Evolutionary conservation across 2,329 filamentous ascomycete species (phyloP).

Genomic region (Penicillium sp.): DNA sequence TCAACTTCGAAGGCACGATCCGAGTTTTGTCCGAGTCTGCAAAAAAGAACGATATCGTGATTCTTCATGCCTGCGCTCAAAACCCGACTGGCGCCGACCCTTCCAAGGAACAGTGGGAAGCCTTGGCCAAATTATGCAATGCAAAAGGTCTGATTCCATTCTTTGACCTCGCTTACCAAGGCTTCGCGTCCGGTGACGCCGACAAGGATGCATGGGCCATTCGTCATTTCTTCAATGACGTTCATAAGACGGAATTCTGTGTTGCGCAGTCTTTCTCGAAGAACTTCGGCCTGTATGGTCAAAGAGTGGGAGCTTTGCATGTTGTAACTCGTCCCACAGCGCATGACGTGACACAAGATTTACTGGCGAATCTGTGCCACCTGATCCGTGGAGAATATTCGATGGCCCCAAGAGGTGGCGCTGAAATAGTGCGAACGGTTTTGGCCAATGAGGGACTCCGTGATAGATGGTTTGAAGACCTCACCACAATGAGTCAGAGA

Average conservation of each 20-base stretch:
- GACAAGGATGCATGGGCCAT: constrained; percentile 3
- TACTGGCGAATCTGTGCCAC: neutral
- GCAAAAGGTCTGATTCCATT: neutral
- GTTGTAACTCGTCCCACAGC: neutral
- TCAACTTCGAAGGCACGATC: neutral
- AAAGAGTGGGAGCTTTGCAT: constrained; percentile 4
- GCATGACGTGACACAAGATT: neutral
- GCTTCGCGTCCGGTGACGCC: neutral
- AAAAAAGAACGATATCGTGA: neutral
- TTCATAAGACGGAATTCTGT: neutral
- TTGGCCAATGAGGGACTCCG: neutral
- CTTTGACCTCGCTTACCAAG: constrained; percentile 1
- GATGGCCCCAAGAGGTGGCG: neutral
- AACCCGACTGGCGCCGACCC: neutral
- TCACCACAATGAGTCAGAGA: neutral
- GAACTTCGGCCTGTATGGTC: neutral
- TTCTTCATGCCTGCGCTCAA: neutral
- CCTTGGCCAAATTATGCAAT: neutral
- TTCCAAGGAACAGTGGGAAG: neutral
- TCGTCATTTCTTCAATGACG: neutral
- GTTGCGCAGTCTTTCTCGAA: neutral
- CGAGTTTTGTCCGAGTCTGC: neutral
- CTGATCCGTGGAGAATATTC: constrained; percentile 1
- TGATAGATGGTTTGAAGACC: neutral
- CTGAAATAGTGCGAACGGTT: neutral